Evolutionary conservation across 228 moss, liverwort and hornwort species (phyloP).

Genomic region (Sphagnum fallax): DNA sequence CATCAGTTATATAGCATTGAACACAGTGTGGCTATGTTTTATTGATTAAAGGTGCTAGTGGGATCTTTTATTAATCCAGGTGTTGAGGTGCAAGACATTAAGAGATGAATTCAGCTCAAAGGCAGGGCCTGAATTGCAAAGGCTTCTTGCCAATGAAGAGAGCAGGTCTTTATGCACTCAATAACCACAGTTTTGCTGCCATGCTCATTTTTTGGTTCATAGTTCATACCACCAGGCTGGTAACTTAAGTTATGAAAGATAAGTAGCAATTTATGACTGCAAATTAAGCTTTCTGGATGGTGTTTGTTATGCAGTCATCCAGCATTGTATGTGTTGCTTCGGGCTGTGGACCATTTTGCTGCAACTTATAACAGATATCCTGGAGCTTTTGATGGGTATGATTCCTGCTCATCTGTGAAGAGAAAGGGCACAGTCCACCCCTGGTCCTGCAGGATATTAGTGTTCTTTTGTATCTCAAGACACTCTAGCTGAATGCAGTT

Average conservation of each 20-base stretch:
- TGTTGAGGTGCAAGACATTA: conserved; percentile 71
- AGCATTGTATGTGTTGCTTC: conserved; percentile 79
- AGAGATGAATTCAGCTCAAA: conserved; percentile 70
- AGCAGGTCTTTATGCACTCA: conserved; percentile 42
- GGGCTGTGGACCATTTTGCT: conserved; percentile 85
- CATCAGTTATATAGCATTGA: too few species aligned
- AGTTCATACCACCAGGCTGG: too few species aligned
- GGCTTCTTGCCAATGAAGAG: conserved; percentile 68
- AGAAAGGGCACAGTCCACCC: not conserved
- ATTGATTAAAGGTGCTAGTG: too few species aligned
- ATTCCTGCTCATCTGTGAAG: not conserved
- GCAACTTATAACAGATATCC: conserved; percentile 88
- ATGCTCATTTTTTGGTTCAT: not conserved
- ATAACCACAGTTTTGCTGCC: not conserved
- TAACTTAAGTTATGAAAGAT: too few species aligned
- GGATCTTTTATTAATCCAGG: conserved; percentile 30
- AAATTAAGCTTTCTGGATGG: not conserved
- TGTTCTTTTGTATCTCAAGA: not conserved
- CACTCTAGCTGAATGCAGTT: not conserved
- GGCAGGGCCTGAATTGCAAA: conserved; percentile 61
- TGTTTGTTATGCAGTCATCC: conserved; percentile 59
- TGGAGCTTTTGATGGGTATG: conserved; percentile 66
- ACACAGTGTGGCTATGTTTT: too few species aligned
- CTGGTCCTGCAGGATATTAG: not conserved
- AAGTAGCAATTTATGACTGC: too few species aligned